Base-by-base conservation (phyloP, 2,329 filamentous ascomycete genomes). In the Penicillium concentricum region DNA sequence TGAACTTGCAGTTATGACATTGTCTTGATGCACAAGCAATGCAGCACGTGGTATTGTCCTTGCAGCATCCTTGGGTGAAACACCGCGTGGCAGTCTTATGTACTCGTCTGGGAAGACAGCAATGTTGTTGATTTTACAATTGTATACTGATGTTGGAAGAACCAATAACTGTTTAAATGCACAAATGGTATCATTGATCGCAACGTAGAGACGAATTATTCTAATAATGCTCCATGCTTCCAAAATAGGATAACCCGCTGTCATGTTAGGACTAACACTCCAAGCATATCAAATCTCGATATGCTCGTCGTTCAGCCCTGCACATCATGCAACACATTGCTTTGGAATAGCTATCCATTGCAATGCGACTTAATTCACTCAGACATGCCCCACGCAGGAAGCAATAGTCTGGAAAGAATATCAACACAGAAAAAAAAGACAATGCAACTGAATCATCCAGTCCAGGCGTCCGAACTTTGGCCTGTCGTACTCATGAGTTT, bases 401-500 rank as follows among this genome's bases (percentile, higher is more conserved):
- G 47, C 34, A 45, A 34, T 18, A 8, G 16, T 38, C 22, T n/a
- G 30, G 16, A 26, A n/a, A 22, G 22, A 43, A 30, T 49, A 53
- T 52, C 49, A 45, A 47, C 34, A 54, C 20, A 41, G 26, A 50
- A 61, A 30, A 41, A 42, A 44, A 46, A 10, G 24, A 46, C 15
- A 37, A 32, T 26, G 15, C 7, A 9, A 2, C n/a, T 28, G 8
- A 28, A 28, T 57, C 56, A 71, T 30, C 61, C 62, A 54, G 52
- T 63, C 64, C 66, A 68, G 8, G 61, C 43, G 41, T 68, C 66
- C 9, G 61, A 51, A n/a, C 53, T 63, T 32, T 69, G 65, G 30
- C 66, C 67, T 10, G 67, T 63, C 24, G 72, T 76, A 22, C 68
- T 71, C 74, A 76, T 76, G 13, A 76, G 63, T 56, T 74, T 75